Base-by-base conservation (phyloP, 495 filamentous ascomycete genomes). In the Coniosporium apollinis region DNA sequence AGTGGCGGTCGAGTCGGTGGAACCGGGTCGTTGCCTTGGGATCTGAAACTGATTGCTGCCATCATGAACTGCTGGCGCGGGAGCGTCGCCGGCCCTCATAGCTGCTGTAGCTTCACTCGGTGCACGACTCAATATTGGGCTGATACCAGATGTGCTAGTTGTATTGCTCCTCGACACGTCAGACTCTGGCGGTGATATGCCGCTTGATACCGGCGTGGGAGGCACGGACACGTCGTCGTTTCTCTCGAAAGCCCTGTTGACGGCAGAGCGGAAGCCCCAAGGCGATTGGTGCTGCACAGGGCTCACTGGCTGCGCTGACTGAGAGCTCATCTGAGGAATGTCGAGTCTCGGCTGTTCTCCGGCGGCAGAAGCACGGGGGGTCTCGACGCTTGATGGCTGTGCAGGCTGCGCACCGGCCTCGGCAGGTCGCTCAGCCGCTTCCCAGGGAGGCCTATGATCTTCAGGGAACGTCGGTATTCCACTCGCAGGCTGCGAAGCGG, bases 231-330 rank as follows among this genome's bases (percentile, higher is more conserved):
- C 44, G 30, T 65, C 59, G 31, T 65, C 55, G 20, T 32, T 41
- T 33, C 49, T 52, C 52, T 79, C 75, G 45, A 82, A 82, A 18
- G 76, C 76, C 46, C 79, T 69, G 44, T 79, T 57, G 7, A 82
- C 76, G 2, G 69, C 69, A 0, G 76, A 78, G n/a, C 58, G 60
- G 46, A 78, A 79, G 3, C 76, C 75, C 5, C 67, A 41, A 6
- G 74, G 76, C 4, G 67, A 59, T 30, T 66, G 61, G 41, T 73
- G 69, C 10, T 67, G 62, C 17, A 74, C 47, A 29, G 54, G 38
- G 32, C 45, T 22, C 8, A 31, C 9, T 21, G 13, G 13, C 9
- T 37, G n/a, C n/a, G n/a, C n/a, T n/a, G n/a, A n/a, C n/a, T n/a
- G n/a, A n/a, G n/a, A n/a, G n/a, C n/a, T n/a, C n/a, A n/a, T n/a